Evolutionary conservation across 1,284 basidiomycete species (phyloP).

Genomic region (Moniliophthora roreri): DNA sequence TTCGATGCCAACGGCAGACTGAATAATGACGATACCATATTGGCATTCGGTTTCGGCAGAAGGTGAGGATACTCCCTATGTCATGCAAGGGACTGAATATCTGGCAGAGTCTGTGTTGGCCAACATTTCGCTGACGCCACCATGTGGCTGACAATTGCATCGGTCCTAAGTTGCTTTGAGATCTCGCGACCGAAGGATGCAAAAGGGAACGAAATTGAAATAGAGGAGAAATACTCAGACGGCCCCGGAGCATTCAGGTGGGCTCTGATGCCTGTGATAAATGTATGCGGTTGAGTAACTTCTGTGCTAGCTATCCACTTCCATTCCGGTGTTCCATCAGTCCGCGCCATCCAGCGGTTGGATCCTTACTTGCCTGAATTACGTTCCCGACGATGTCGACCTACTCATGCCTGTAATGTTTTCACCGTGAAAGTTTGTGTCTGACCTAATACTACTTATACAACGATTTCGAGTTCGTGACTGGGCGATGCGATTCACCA

Average conservation of each 20-base stretch:
- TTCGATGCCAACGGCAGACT: constrained; percentile 24
- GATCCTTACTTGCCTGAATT: no score
- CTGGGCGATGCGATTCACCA: no score
- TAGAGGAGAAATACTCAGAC: neutral
- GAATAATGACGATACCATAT: constrained; percentile 19
- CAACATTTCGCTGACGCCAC: constrained; percentile 1
- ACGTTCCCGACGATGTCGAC: no score
- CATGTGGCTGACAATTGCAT: constrained; percentile 10
- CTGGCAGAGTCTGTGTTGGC: constrained; percentile 2
- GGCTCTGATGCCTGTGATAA: neutral
- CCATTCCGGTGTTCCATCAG: no score
- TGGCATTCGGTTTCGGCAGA: constrained; percentile 31
- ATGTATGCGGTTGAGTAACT: no score
- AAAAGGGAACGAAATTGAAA: constrained; percentile 4
- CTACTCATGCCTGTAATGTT: no score
- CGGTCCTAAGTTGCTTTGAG: constrained; percentile 3
- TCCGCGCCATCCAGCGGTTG: no score
- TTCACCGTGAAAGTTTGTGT: no score
- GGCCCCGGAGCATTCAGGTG: neutral
- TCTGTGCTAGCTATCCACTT: no score
- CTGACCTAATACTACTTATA: no score
- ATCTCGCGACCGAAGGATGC: neutral
- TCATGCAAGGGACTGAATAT: neutral
- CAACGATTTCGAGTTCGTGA: no score
- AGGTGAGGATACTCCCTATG: no score